A percentile compares a stretch with the other conserved stretches of the same genome.
Conservation (phyloP, 2,329 filamentous ascomycete genomes). For the Scedosporium apiospermum region DNA sequence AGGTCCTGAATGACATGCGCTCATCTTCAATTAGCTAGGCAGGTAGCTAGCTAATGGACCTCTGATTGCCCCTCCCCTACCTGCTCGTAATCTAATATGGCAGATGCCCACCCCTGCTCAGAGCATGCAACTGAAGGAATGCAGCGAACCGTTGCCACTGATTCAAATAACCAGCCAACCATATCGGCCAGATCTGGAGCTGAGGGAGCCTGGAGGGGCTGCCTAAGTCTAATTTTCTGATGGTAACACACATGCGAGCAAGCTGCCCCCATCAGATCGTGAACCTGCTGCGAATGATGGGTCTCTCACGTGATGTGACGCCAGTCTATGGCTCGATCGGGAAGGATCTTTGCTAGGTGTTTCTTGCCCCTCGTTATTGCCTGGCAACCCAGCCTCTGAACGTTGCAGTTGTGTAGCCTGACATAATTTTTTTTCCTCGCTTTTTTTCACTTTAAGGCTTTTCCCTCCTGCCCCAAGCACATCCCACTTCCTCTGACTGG, state of each 20-base stretch:
- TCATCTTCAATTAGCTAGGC: no score
- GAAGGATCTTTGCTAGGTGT: not conserved
- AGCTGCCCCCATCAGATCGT: not conserved
- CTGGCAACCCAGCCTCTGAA: not conserved
- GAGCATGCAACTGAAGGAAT: not conserved
- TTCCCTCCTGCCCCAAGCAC: conserved; percentile 2
- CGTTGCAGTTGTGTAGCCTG: conserved; percentile 1
- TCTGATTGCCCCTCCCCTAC: no score
- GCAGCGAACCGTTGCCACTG: not conserved
- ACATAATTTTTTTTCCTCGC: conserved; percentile 4
- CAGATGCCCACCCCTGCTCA: no score
- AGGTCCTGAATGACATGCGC: no score
- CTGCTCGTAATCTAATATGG: no score
- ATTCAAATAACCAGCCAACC: not conserved
- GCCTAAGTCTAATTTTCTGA: not conserved
- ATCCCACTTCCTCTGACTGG: conserved; percentile 6
- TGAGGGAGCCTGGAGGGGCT: not conserved
- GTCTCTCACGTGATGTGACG: not conserved
- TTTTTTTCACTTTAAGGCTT: not conserved
- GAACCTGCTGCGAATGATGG: not conserved
- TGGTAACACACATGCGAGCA: not conserved
- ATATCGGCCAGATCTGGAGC: not conserved
- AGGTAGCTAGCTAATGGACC: no score
- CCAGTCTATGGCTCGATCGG: not conserved
- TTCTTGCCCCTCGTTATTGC: not conserved